A percentile compares a stretch with the other conserved stretches of the same genome.
Evolutionary conservation across 2,329 filamentous ascomycete species (phyloP).

Genomic region (Verticillium dahliae): DNA sequence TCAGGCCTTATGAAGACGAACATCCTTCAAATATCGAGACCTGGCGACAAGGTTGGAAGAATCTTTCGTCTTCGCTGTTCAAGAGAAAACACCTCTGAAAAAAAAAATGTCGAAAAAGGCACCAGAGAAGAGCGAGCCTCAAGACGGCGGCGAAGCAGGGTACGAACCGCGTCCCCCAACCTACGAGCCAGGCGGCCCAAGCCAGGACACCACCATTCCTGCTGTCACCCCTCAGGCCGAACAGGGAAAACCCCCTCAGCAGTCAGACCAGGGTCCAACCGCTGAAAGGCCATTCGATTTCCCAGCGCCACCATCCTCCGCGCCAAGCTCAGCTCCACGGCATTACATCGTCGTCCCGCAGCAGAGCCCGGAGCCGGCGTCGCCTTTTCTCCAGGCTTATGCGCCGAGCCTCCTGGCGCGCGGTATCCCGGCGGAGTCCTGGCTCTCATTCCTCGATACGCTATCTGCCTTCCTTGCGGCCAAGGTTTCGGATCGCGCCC

Average conservation of each 20-base stretch:
- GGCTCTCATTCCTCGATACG: slow-evolving; percentile 28
- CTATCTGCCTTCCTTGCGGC: slow-evolving; percentile 39
- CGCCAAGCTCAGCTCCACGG: slow-evolving; percentile 3
- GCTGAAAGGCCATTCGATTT: slow-evolving; percentile 32
- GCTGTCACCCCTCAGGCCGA: not conserved
- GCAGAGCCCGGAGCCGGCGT: slow-evolving; percentile 20
- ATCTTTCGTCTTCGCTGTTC: not conserved
- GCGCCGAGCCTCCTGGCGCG: slow-evolving; percentile 27
- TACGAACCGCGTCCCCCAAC: not conserved
- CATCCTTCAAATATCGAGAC: not conserved
- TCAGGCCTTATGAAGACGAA: not conserved
- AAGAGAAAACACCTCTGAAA: not conserved
- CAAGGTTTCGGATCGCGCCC: slow-evolving; percentile 34
- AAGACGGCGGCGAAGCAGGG: not conserved
- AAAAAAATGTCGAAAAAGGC: not conserved
- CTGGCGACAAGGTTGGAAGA: not conserved
- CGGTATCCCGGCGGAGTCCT: slow-evolving; percentile 27
- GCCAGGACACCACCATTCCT: not conserved
- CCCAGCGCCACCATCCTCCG: slow-evolving; percentile 25
- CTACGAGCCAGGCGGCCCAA: not conserved
- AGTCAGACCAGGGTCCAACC: slow-evolving; percentile 16
- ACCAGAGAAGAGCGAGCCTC: not conserved
- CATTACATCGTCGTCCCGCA: slow-evolving; percentile 35
- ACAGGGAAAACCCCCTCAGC: not conserved
- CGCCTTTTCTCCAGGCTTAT: slow-evolving; percentile 33